Evolutionary conservation across 2,329 filamentous ascomycete genomes (phyloP), one percentile per base, ranked within the genome.

Genomic region (Lanzia echinophila): DNA sequence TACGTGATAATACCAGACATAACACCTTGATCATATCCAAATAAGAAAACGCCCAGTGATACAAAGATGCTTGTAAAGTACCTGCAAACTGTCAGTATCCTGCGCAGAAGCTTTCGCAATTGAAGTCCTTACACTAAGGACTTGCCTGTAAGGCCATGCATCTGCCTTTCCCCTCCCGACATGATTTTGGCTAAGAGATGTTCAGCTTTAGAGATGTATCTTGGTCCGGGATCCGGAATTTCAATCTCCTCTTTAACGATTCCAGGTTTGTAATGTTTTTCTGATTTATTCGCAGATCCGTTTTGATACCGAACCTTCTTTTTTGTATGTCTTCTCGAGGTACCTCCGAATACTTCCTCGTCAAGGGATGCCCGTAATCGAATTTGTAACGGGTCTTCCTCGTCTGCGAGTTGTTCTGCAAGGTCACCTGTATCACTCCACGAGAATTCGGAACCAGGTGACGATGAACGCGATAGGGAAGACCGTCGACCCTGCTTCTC

Each of bases 341-440:
- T 56, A 74, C 71, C 63, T 73, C 77, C 76, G 63, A 84, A 75
- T 53, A 79, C 73, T 63, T 82, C 79, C 65, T 72, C 80, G 69
- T 88, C 82, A 55, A 86, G 72, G 62, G 83, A 83, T 63, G 82
- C 76, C 66, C 78, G 77, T 56, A 92, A 77, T 65, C 82, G 84
- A 63, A 83, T 81, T 63, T 82, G 84, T 62, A 95, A 78, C 56
- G 90, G 88, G 70, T 96, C 89, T 72, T 92, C 83, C 67, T 84
- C 83, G 75, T 88, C 86, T 66, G 82, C 87, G 64, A 91, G 79
- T 78, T 95, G 92, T 75, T 96, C 92, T 67, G 89, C 90, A 65
- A 97, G 82, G 72, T 97, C 94, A 67, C 90, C 92, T 43, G 92
- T 96, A 71, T 96, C 90, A 68, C 88, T 91, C 90, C 90, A 96